Evolutionary conservation across 805 yeast genomes (phyloP).

Genomic region (Starmerella bombicola): DNA sequence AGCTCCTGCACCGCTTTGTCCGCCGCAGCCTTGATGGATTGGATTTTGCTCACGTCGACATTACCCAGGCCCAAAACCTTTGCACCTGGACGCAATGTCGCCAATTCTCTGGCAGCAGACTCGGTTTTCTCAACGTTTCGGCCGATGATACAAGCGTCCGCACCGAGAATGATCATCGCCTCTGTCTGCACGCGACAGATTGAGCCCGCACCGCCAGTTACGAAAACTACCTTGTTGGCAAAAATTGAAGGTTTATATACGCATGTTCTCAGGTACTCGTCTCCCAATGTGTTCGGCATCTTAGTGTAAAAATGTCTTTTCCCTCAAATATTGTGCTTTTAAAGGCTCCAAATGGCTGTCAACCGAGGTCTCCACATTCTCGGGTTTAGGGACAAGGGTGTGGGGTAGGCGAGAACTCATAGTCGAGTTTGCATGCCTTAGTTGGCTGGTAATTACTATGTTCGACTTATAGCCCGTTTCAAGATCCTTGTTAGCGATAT

Average conservation of each 20-base stretch:
- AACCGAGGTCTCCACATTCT: no score
- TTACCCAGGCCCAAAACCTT: constrained; percentile 59
- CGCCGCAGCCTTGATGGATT: constrained; percentile 51
- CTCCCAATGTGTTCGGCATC: constrained; percentile 25
- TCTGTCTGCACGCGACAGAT: constrained; percentile 84
- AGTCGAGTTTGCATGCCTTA: no score
- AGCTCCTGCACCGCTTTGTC: constrained; percentile 49
- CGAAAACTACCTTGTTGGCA: constrained; percentile 73
- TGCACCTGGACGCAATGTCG: constrained; percentile 43
- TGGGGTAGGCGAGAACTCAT: no score
- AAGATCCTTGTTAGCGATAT: no score
- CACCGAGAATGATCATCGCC: constrained; percentile 72
- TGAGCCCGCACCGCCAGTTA: constrained; percentile 96
- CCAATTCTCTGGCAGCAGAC: constrained; percentile 54
- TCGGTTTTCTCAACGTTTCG: constrained; percentile 57
- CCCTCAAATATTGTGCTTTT: no score
- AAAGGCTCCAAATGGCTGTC: no score
- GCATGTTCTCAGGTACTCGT: constrained; percentile 22
- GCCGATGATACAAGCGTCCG: constrained; percentile 77
- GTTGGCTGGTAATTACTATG: no score
- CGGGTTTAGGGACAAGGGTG: no score
- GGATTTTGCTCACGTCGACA: constrained; percentile 66
- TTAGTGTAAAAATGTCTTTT: no score
- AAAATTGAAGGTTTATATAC: constrained; percentile 49
- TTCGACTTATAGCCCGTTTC: no score